Evolutionary conservation across 495 filamentous ascomycete species (phyloP).

Genomic region (Podospora comata): DNA sequence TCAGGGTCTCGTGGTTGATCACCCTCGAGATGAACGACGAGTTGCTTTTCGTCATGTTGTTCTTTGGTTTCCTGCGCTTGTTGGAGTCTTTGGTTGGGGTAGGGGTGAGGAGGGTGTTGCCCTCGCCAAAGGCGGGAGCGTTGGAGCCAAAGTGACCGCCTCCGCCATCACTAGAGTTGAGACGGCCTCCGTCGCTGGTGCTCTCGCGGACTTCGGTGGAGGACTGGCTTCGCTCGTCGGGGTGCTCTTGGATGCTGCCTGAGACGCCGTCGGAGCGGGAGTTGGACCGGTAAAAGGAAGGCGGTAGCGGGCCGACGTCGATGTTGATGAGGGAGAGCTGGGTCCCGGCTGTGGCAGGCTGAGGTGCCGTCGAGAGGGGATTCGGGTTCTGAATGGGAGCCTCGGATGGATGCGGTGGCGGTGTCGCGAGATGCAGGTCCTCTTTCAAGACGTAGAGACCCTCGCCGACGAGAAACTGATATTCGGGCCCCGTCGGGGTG

Average conservation of each 20-base stretch:
- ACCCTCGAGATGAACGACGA: slow-evolving; percentile 94
- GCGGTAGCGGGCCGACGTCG: slow-evolving; percentile 56
- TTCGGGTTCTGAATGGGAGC: slow-evolving; percentile 80
- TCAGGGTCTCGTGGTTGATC: slow-evolving; percentile 79
- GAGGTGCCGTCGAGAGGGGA: slow-evolving; percentile 78
- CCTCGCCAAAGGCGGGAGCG: slow-evolving; percentile 80
- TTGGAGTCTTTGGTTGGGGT: slow-evolving; percentile 65
- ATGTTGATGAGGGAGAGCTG: slow-evolving; percentile 75
- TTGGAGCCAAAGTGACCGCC: slow-evolving; percentile 29
- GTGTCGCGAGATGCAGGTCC: slow-evolving; percentile 87
- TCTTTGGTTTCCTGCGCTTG: slow-evolving; percentile 89
- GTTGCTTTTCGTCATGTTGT: slow-evolving; percentile 95
- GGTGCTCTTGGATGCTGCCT: slow-evolving; percentile 58
- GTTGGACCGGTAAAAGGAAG: slow-evolving; percentile 49
- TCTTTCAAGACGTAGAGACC: slow-evolving; percentile 88
- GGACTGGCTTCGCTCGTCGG: slow-evolving; percentile 53
- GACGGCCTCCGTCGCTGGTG: slow-evolving; percentile 41
- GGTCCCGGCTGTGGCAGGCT: slow-evolving; percentile 79
- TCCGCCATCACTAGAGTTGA: slow-evolving; percentile 41
- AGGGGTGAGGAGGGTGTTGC: slow-evolving; percentile 66
- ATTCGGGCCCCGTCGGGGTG: slow-evolving; percentile 74
- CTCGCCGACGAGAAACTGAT: slow-evolving; percentile 87
- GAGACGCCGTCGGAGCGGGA: slow-evolving; percentile 40
- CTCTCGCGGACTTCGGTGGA: slow-evolving; percentile 55
- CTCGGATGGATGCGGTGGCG: slow-evolving; percentile 92